Evolutionary conservation across 306 rosid genomes (phyloP).

Genomic region (Citrullus mucosospermus): DNA sequence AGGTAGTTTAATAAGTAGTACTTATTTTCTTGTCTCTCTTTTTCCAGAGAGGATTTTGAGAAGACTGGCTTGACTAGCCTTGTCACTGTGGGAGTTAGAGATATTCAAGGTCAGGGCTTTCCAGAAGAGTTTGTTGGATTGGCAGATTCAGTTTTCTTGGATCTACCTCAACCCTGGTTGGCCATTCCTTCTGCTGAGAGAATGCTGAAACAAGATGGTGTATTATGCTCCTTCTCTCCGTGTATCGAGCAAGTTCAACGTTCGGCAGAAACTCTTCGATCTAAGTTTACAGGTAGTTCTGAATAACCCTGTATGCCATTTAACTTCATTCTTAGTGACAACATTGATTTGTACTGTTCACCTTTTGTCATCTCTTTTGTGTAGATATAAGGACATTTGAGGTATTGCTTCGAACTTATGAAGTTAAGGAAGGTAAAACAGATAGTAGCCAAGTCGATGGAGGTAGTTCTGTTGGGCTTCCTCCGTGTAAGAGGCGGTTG

Average conservation of each 20-base stretch:
- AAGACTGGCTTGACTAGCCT: slow-evolving; percentile 60
- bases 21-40: not conserved
- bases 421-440: slow-evolving; percentile 27
- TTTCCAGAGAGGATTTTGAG: slow-evolving; percentile 69
- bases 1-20: not conserved
- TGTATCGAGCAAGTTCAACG: slow-evolving; percentile 78
- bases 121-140: slow-evolving; percentile 44
- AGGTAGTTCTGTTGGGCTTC: slow-evolving; percentile 10
- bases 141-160: slow-evolving; percentile 70
- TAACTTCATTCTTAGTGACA: not conserved
- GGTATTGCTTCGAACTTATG: slow-evolving; percentile 61
- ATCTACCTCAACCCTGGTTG: slow-evolving; percentile 89
- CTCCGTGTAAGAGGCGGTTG: slow-evolving; percentile 28
- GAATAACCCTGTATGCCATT: not conserved
- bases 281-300: slow-evolving; percentile 42
- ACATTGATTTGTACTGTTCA: not conserved
- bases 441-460: not conserved
- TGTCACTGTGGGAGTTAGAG: slow-evolving; percentile 62
- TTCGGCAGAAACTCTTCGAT: slow-evolving; percentile 48
- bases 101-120: slow-evolving; percentile 83
- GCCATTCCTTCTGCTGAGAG: slow-evolving; percentile 70
- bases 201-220: slow-evolving; percentile 58
- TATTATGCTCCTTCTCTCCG: slow-evolving; percentile 73
- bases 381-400: slow-evolving; percentile 82
- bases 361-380: not conserved